These are phyloP conservation scores for Phellopilus nigrolimitatus DNA, from an alignment of 1,284 basidiomycete species.

Conservation along the genomic window DNA sequence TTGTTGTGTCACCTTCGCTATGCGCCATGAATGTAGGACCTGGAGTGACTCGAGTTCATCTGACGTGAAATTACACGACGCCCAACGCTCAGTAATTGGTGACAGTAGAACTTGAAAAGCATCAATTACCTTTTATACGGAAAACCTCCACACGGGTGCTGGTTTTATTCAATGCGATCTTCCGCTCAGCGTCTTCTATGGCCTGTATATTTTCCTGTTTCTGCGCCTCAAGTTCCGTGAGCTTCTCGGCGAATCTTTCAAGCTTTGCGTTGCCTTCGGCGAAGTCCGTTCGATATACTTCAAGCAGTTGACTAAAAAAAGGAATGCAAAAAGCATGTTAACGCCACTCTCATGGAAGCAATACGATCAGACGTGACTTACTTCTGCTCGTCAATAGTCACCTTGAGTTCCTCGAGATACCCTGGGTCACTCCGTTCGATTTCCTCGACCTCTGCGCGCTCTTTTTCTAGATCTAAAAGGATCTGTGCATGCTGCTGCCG, in stretches of 20 bases:
- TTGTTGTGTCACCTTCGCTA: slow-evolving; percentile 48
- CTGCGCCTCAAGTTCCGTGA: slow-evolving; percentile 55
- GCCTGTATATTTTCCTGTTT: slow-evolving; percentile 52
- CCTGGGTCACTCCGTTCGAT: slow-evolving; percentile 83
- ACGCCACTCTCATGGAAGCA: too few relatives aligned
- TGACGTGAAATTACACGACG: too few relatives aligned
- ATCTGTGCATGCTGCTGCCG: slow-evolving; percentile 71
- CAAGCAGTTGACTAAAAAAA: slow-evolving; percentile 58
- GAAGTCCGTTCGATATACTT: slow-evolving; percentile 64
- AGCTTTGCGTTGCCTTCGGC: slow-evolving; percentile 66
- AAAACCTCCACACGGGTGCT: slow-evolving; percentile 76
- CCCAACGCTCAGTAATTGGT: not conserved
- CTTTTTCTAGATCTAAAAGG: slow-evolving; percentile 65
- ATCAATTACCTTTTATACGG: slow-evolving; percentile 58
- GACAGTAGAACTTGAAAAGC: not conserved
- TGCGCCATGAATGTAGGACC: slow-evolving; percentile 67
- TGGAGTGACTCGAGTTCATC: slow-evolving; percentile 77
- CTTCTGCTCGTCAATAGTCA: slow-evolving; percentile 84
- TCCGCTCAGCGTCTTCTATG: slow-evolving; percentile 58
- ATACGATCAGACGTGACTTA: slow-evolving; percentile 35
- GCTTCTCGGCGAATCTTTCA: slow-evolving; percentile 58
- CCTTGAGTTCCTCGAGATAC: slow-evolving; percentile 78
- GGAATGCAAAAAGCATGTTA: too few relatives aligned
- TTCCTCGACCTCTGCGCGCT: slow-evolving; percentile 72
- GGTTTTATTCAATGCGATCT: slow-evolving; percentile 66